phyloP scores from a whole-genome alignment of 169 alveolate genomes.

The Eimeria tenella region DNA sequence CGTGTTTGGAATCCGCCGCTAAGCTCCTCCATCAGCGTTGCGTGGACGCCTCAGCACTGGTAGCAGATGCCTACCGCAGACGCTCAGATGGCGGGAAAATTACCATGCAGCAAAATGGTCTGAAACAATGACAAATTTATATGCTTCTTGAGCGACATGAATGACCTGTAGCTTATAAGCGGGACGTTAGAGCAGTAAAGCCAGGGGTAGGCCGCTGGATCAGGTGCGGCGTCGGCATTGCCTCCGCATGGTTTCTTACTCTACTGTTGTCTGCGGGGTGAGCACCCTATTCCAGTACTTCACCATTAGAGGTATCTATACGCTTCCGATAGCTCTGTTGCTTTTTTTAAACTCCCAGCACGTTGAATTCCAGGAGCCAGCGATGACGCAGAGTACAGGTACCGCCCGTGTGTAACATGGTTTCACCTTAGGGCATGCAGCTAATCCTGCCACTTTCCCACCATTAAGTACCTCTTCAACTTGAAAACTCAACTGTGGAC shows the following conservation, averaged over 20 bases:
- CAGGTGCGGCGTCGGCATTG: conserved; percentile 73
- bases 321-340: conserved; percentile 13
- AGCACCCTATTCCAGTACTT: conserved; percentile 32
- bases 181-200: background rate
- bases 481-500: background rate
- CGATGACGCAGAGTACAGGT: conserved; percentile 17
- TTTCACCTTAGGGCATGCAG: background rate
- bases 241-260: conserved; percentile 46
- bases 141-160: background rate
- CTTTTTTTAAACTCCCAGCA: background rate
- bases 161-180: background rate
- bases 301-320: conserved; percentile 13
- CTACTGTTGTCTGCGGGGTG: conserved; percentile 5
- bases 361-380: conserved; percentile 1
- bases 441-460: background rate
- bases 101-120: background rate
- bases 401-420: conserved; percentile 33
- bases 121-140: background rate
- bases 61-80: conserved; percentile 1
- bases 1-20: background rate
- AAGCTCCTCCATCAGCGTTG: background rate
- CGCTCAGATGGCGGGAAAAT: background rate
- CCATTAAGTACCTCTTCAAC: background rate
- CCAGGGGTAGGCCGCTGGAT: conserved; percentile 71
- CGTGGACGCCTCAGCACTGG: conserved; percentile 38